A percentile compares a stretch with the other conserved stretches of the same genome.
Conservation (phyloP, 208 protist species). For the Leishmania tropica region DNA sequence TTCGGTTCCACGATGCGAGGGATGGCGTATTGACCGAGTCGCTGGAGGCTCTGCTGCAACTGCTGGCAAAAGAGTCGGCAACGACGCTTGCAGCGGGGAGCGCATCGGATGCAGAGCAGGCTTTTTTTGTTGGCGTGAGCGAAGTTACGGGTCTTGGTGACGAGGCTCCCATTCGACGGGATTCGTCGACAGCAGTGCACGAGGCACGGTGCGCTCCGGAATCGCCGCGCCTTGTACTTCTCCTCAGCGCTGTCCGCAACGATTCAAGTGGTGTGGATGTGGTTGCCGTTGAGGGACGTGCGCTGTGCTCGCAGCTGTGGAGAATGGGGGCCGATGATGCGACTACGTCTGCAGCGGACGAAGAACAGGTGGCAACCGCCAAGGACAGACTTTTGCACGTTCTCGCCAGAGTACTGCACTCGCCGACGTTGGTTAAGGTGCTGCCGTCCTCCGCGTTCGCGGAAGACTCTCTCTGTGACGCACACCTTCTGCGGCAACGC, state of each 20-base stretch:
- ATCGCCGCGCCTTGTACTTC: background rate
- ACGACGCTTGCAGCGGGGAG: background rate
- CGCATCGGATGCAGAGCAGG: background rate
- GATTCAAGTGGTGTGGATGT: background rate
- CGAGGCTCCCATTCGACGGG: background rate
- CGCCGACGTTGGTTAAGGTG: background rate
- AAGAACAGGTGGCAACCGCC: background rate
- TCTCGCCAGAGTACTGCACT: background rate
- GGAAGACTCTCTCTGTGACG: too few species aligned
- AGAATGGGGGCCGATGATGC: background rate
- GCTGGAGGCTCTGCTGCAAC: background rate
- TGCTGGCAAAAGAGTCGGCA: background rate
- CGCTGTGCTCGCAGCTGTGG: background rate
- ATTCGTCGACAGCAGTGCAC: background rate
- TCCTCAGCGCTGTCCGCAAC: background rate
- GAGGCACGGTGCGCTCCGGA: too few species aligned
- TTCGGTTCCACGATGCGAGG: slow-evolving; percentile 9
- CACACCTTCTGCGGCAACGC: background rate
- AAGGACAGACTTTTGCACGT: background rate
- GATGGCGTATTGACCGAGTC: background rate
- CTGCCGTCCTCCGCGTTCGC: background rate
- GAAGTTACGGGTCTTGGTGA: background rate
- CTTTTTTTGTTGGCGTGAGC: background rate
- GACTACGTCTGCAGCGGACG: background rate
- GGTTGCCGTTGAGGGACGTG: background rate